Conservation (phyloP, 345 rosid species). For the Psidium friedrichsthalianum region DNA sequence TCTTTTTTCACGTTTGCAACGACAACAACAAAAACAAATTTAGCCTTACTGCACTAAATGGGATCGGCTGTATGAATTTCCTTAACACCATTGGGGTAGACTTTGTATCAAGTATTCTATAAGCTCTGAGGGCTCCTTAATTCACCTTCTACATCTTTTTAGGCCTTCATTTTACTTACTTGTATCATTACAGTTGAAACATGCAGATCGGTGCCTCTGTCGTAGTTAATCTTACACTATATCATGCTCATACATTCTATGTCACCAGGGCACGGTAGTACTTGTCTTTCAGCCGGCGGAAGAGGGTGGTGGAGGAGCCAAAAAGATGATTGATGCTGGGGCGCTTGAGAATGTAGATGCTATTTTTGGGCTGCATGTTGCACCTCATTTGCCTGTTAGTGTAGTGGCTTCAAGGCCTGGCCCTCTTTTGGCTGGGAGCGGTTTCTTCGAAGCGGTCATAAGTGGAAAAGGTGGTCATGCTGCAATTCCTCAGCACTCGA, state of each 20-base stretch:
- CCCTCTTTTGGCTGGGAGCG: conserved; percentile 58
- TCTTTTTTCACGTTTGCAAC: not conserved
- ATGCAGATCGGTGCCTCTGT: not conserved
- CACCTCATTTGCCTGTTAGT: conserved; percentile 25
- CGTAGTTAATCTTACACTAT: not conserved
- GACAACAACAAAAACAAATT: not conserved
- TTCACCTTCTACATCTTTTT: not conserved
- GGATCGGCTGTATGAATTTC: not conserved
- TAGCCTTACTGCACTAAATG: not conserved
- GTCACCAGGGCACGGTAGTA: conserved; percentile 65
- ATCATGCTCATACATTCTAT: not conserved
- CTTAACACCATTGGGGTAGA: not conserved
- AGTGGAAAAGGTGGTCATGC: conserved; percentile 83
- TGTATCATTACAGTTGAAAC: not conserved
- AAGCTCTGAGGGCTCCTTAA: not conserved
- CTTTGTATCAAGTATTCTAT: not conserved
- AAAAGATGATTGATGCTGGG: conserved; percentile 58
- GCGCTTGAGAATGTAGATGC: conserved; percentile 58
- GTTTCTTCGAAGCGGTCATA: conserved; percentile 73
- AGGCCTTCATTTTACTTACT: not conserved
- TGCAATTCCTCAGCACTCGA: conserved; percentile 69
- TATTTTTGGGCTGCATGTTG: conserved; percentile 71
- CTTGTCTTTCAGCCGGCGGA: conserved; percentile 94
- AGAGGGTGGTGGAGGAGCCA: conserved; percentile 92
- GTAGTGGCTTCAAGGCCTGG: conserved; percentile 55